A percentile compares a stretch with the other conserved stretches of the same genome.
Conservation (phyloP, 345 rosid genomes). For the Linum trigynum region DNA sequence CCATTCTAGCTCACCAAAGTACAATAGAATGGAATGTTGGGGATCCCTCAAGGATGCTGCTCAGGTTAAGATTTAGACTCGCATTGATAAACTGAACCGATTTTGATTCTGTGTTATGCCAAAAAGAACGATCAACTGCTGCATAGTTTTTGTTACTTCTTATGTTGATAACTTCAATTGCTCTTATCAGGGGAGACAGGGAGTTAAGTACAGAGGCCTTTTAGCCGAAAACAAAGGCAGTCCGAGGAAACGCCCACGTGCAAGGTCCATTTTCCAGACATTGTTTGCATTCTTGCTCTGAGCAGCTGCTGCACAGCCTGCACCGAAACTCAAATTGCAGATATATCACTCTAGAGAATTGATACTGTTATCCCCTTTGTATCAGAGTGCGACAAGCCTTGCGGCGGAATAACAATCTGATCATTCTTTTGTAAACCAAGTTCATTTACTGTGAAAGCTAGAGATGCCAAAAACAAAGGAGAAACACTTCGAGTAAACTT, state of each 20-base stretch:
- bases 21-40: constrained; percentile 75
- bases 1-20: constrained; percentile 63
- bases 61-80: constrained; percentile 25
- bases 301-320: constrained; percentile 4
- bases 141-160: too few species aligned
- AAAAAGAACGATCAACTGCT: not conserved
- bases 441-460: too few species aligned
- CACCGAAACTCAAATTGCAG: too few species aligned
- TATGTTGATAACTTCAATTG: not conserved
- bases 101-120: too few species aligned
- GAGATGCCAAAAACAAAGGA: too few species aligned
- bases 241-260: constrained; percentile 25
- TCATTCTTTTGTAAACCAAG: too few species aligned
- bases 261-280: constrained; percentile 63
- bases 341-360: too few species aligned
- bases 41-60: constrained; percentile 76
- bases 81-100: too few species aligned
- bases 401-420: too few species aligned
- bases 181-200: constrained; percentile 35
- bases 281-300: constrained; percentile 71
- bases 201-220: constrained; percentile 36
- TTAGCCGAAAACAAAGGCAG: constrained; percentile 22
- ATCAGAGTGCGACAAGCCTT: too few species aligned
- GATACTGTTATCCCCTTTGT: too few species aligned
- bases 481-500: too few species aligned